Evolutionary conservation across 2,329 filamentous ascomycete genomes (phyloP).

Genomic region (Pseudogymnoascus sp.): DNA sequence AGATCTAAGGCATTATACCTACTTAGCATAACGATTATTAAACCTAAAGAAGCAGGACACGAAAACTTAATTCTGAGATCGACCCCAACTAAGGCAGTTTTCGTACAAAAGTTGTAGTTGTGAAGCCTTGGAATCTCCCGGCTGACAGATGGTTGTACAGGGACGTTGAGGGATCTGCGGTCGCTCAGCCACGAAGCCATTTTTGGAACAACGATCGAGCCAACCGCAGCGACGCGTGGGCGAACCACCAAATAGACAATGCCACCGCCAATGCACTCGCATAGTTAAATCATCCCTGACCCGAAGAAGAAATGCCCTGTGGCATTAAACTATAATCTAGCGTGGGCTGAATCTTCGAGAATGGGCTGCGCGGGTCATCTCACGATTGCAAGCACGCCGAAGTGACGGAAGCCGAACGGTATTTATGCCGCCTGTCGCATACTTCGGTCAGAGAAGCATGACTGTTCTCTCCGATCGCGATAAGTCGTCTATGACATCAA

Average conservation of each 20-base stretch:
- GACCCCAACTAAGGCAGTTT: neutral
- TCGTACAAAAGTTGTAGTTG: neutral
- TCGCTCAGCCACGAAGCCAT: neutral
- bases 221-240: neutral
- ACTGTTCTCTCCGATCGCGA: neutral
- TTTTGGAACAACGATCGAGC: neutral
- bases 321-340: neutral
- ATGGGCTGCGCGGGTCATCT: neutral
- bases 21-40: neutral
- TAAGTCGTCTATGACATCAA: too few relatives aligned
- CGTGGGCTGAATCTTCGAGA: neutral
- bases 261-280: neutral
- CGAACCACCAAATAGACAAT: neutral
- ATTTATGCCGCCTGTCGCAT: too few relatives aligned
- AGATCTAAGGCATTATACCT: neutral
- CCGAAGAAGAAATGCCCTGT: neutral
- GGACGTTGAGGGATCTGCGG: neutral
- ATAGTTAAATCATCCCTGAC: neutral
- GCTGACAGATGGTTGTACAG: neutral
- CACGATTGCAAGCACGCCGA: neutral
- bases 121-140: neutral
- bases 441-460: too few relatives aligned
- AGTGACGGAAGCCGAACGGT: neutral
- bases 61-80: neutral
- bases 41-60: neutral